Evolutionary conservation across 2,329 filamentous ascomycete genomes (phyloP).

Genomic region (Cytospora leucostoma): DNA sequence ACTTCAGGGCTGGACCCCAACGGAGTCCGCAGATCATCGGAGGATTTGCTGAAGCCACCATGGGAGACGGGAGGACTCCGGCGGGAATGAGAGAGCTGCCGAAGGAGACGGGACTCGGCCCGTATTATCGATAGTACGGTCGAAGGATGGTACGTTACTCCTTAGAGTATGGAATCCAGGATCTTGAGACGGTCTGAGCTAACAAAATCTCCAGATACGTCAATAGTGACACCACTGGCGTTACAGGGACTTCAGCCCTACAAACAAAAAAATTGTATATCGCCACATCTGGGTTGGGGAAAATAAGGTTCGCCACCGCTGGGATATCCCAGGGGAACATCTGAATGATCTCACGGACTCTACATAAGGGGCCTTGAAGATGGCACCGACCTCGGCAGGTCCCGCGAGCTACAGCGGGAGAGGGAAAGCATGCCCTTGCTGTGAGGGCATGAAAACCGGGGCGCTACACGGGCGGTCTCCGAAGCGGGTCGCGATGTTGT

Average conservation of each 20-base stretch:
- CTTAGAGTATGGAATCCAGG: background rate
- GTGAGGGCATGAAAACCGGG: too few species aligned
- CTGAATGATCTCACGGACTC: background rate
- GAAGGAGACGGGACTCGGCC: slow-evolving; percentile 4
- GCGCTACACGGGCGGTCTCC: too few species aligned
- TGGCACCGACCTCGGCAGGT: too few species aligned
- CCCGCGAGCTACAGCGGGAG: too few species aligned
- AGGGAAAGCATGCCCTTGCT: too few species aligned
- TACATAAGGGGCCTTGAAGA: too few species aligned
- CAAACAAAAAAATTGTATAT: too few species aligned
- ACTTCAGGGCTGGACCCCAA: slow-evolving; percentile 18
- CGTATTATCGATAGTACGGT: slow-evolving; percentile 6
- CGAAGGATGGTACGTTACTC: background rate
- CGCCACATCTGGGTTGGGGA: too few species aligned
- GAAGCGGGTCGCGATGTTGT: too few species aligned
- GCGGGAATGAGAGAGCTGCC: slow-evolving; percentile 1
- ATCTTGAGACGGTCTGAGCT: background rate
- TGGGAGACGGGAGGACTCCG: background rate
- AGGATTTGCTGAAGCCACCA: background rate
- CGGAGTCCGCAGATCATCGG: slow-evolving; percentile 11
- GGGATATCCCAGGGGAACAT: slow-evolving; percentile 1
- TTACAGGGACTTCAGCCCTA: too few species aligned
- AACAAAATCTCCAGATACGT: too few species aligned
- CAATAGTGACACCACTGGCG: too few species aligned
- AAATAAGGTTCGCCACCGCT: background rate